Conservation (phyloP, 1,284 basidiomycete species). For the Sparassis latifolia region DNA sequence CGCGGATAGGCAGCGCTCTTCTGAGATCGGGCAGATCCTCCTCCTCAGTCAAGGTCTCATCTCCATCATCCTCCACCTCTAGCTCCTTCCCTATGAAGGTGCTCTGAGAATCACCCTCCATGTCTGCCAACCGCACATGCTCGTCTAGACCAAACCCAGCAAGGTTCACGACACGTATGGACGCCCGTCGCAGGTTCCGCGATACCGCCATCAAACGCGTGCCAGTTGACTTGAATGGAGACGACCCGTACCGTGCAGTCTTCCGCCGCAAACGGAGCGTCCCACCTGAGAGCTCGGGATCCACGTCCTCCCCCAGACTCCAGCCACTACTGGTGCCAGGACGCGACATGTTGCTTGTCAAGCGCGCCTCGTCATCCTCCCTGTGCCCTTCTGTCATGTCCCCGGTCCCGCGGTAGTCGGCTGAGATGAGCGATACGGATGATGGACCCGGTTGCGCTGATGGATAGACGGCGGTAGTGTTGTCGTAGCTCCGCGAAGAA, state of each 20-base stretch:
- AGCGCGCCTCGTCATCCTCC: conserved; percentile 50
- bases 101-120: conserved; percentile 7
- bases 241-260: conserved; percentile 42
- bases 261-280: conserved; percentile 36
- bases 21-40: conserved; percentile 39
- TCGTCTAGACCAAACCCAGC: conserved; percentile 57
- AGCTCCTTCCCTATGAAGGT: conserved; percentile 19
- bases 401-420: conserved; percentile 27
- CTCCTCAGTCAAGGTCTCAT: conserved; percentile 23
- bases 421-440: conserved; percentile 42
- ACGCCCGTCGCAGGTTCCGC: conserved; percentile 60
- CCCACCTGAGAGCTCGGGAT: conserved; percentile 26
- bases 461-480: conserved; percentile 27
- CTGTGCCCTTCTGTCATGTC: conserved; percentile 31
- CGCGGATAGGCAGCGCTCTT: conserved; percentile 55
- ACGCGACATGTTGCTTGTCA: conserved; percentile 45
- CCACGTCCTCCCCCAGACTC: conserved; percentile 20
- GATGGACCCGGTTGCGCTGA: conserved; percentile 41
- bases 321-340: conserved; percentile 26
- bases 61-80: conserved; percentile 24
- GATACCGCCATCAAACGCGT: conserved; percentile 53
- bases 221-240: conserved; percentile 51
- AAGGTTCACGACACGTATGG: conserved; percentile 80
- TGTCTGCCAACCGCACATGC: conserved; percentile 50
- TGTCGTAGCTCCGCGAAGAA: conserved; percentile 20